phyloP scores from a whole-genome alignment of 495 filamentous ascomycete genomes.

The Darksidea phi region DNA sequence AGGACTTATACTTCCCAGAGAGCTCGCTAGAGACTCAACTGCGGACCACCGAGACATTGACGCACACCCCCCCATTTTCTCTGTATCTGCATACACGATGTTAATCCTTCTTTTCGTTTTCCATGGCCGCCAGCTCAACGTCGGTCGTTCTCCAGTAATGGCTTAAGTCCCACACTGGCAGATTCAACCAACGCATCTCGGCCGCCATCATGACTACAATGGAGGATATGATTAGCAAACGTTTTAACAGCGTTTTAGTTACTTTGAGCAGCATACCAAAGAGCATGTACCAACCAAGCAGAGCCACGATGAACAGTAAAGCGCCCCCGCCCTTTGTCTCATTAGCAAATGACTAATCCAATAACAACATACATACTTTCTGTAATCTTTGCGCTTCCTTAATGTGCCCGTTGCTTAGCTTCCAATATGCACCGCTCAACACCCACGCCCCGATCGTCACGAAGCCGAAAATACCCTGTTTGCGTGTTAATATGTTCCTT shows the following conservation, averaged over 20 bases:
- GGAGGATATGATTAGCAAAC: too few species aligned
- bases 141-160: constrained; percentile 55
- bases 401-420: constrained; percentile 48
- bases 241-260: too few species aligned
- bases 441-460: constrained; percentile 52
- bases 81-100: too few species aligned
- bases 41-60: too few species aligned
- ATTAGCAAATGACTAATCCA: neutral
- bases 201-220: constrained; percentile 47
- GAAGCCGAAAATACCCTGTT: constrained; percentile 49
- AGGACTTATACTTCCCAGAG: too few species aligned
- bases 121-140: constrained; percentile 35
- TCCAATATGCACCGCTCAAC: constrained; percentile 54
- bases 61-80: too few species aligned
- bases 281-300: constrained; percentile 57
- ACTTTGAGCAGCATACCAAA: constrained; percentile 26
- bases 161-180: constrained; percentile 56
- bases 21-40: neutral
- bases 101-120: constrained; percentile 29
- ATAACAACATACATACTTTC: constrained; percentile 39
- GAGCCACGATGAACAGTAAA: constrained; percentile 51
- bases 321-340: constrained; percentile 17
- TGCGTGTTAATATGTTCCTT: too few species aligned
- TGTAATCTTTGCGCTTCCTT: constrained; percentile 48
- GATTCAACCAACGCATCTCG: constrained; percentile 57